Base-by-base conservation (phyloP, 305 asterid species). In the Salvia sclarea region DNA sequence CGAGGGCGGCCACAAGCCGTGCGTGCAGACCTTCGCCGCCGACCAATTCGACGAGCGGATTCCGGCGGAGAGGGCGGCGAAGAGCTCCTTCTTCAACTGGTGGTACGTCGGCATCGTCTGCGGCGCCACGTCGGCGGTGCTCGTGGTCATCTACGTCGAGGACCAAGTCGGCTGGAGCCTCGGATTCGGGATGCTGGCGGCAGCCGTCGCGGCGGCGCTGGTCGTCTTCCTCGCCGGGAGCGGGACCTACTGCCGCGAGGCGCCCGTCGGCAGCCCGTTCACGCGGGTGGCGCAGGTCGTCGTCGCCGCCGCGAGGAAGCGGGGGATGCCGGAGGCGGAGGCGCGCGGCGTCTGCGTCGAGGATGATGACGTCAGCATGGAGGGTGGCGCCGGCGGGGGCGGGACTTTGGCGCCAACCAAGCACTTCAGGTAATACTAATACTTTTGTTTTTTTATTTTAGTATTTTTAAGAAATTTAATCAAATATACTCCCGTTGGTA, bases 1-100 rank as follows among this genome's bases (percentile, higher is more conserved):
- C 28, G 90, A 84, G 33, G 96, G 96, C 10, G 96, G 96, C 12
- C 96, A 88, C 84, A 88, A 86, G 80, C 96, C 96, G 6, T 84
- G 89, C 50, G 84, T 88, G 0, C 91, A 88, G 62, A 86, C 91
- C 13, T 88, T 88, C 35, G 96, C 91, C 12, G 96, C 96, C 0
- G 96, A 88, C 61, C 96, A 88, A 59, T 88, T 88, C 22, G 86
- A 86, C 66, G 96, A 86, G 7, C 77, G 68, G 13, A 13, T 53
- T 43, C 83, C 96, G 2, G 47, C 40, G 3, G 85, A 84, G 69
- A 84, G 81, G 65, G 76, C 45, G 31, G 83, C 80, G 0, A 88
- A 88, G 75, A 81, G 85, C 43, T 86, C 93, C 1, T 88, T 86
- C 76, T 88, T 88, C 86, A 88, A 88, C 71, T 88, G 96, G 96